phyloP scores from a whole-genome alignment of 192 early-diverging fungal species.

The Coemansia pectinata region DNA sequence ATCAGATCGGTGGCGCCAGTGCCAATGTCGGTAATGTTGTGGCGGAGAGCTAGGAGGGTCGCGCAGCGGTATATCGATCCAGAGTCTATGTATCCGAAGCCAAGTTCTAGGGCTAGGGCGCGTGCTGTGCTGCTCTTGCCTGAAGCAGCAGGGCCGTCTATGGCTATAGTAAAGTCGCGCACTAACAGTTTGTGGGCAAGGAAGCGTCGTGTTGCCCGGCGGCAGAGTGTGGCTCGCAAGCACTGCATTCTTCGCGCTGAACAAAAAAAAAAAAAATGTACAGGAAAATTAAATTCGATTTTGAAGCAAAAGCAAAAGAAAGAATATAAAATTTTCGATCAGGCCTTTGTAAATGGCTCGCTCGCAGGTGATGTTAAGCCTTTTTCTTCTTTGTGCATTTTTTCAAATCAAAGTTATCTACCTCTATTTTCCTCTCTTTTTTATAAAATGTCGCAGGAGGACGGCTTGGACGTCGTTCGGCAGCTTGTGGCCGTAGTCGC shows the following conservation, averaged over 20 bases:
- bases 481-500: slow-evolving; percentile 70
- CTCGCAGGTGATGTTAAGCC: too few relatives aligned
- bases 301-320: background rate
- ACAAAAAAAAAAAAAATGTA: background rate
- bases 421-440: background rate
- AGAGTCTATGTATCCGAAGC: slow-evolving; percentile 76
- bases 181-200: background rate
- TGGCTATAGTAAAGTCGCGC: slow-evolving; percentile 60
- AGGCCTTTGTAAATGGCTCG: background rate
- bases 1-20: slow-evolving; percentile 37
- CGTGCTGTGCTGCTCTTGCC: slow-evolving; percentile 83
- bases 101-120: slow-evolving; percentile 63
- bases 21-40: slow-evolving; percentile 12
- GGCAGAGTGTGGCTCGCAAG: background rate
- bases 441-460: slow-evolving; percentile 37
- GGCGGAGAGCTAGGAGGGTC: slow-evolving; percentile 31
- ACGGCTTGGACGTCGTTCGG: slow-evolving; percentile 56
- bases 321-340: background rate
- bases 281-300: background rate
- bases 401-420: background rate
- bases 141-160: slow-evolving; percentile 80
- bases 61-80: slow-evolving; percentile 67
- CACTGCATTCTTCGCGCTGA: slow-evolving; percentile 1
- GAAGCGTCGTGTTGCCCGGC: background rate
- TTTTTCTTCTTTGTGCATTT: background rate